A percentile compares a stretch with the other conserved stretches of the same genome.
phyloP scores from a whole-genome alignment of 345 rosid genomes.

The Aurinia saxatilis region DNA sequence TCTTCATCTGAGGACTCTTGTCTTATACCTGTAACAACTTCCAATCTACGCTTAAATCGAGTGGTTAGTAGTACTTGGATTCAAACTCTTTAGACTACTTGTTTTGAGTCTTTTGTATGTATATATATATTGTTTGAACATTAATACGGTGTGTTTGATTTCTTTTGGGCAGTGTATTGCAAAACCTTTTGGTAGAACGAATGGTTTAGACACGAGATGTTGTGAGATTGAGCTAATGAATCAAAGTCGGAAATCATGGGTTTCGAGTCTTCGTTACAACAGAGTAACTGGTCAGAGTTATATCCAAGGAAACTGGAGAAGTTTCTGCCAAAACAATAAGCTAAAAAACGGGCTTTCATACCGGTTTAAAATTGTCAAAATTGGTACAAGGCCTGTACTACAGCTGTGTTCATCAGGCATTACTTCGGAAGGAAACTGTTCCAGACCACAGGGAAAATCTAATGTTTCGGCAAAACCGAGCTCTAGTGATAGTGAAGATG shows the following conservation, averaged over 20 bases:
- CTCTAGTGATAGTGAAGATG: not conserved
- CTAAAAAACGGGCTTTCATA: not conserved
- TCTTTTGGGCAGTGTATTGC: not conserved
- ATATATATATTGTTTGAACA: not conserved
- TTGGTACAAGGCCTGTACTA: slow-evolving; percentile 7
- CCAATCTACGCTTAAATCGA: not conserved
- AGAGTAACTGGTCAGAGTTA: not conserved
- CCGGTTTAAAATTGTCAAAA: not conserved
- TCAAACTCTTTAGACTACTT: not conserved
- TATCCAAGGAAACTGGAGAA: slow-evolving; percentile 1
- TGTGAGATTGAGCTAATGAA: slow-evolving; percentile 5
- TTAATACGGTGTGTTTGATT: not conserved
- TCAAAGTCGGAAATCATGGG: not conserved
- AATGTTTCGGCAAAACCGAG: not conserved
- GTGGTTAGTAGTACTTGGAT: not conserved
- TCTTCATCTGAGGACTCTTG: not conserved
- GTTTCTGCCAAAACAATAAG: not conserved
- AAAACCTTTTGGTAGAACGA: not conserved
- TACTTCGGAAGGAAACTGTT: not conserved
- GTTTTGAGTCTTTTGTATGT: not conserved
- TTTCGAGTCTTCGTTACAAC: not conserved
- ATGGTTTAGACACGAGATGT: not conserved
- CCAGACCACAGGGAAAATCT: not conserved
- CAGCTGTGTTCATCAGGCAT: not conserved
- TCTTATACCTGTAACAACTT: not conserved